Percentiles rank a stretch among this genome's conserved stretches.
These are phyloP conservation scores for Mycena pura DNA, from an alignment of 768 basidiomycete genomes.

Conservation along the genomic window DNA sequence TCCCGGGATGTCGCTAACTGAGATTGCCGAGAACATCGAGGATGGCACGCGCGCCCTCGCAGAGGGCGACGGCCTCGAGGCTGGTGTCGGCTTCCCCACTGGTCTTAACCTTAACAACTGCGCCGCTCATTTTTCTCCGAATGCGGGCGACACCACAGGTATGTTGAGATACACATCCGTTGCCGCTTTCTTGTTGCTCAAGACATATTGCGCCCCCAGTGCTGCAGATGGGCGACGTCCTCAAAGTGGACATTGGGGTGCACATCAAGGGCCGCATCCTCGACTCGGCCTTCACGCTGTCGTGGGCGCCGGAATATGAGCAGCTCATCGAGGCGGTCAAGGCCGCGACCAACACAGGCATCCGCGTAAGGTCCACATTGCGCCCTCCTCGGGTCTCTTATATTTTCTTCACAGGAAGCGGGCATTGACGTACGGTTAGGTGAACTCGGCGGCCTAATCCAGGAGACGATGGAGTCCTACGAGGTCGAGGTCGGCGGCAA, in stretches of 20 bases:
- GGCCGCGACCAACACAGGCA: constrained; percentile 92
- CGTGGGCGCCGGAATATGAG: constrained; percentile 89
- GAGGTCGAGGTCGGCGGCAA: constrained; percentile 94
- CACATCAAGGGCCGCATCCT: constrained; percentile 95
- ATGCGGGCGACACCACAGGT: constrained; percentile 89
- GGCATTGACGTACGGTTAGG: constrained; percentile 95
- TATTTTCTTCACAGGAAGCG: constrained; percentile 68
- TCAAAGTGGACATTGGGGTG: constrained; percentile 98
- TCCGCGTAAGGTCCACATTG: constrained; percentile 59
- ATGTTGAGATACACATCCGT: too few species aligned
- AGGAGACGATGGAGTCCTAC: constrained; percentile 99
- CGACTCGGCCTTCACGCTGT: constrained; percentile 96
- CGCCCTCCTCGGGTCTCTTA: neutral
- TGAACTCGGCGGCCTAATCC: constrained; percentile 89
- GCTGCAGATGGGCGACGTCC: constrained; percentile 80
- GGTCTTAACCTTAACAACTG: constrained; percentile 93
- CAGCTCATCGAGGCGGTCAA: constrained; percentile 88
- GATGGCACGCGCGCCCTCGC: constrained; percentile 90
- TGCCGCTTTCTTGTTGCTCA: neutral
- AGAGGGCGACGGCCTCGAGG: constrained; percentile 85
- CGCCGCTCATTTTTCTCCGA: constrained; percentile 96
- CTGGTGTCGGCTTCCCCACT: constrained; percentile 95
- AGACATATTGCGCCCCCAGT: too few species aligned
- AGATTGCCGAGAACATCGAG: constrained; percentile 94
- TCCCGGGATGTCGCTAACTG: constrained; percentile 93